These are phyloP conservation scores for Coniophora puteana DNA, from an alignment of 1,284 basidiomycete species.

Conservation along the genomic window DNA sequence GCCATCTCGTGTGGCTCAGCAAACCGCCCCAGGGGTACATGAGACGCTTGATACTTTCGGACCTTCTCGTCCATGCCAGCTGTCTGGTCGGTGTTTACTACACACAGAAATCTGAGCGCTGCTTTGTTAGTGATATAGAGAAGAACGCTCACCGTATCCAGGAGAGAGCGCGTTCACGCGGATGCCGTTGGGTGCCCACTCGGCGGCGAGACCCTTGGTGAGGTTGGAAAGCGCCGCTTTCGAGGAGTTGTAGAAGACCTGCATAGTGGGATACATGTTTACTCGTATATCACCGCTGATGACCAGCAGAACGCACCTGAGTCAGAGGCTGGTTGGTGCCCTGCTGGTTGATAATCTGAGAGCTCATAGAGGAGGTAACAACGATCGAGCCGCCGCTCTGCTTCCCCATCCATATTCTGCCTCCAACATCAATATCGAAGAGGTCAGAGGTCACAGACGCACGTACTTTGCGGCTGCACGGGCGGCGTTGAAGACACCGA, in stretches of 20 bases:
- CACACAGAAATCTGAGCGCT: slow-evolving; percentile 1
- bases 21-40: slow-evolving; percentile 40
- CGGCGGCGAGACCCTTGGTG: slow-evolving; percentile 53
- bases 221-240: slow-evolving; percentile 58
- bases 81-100: slow-evolving; percentile 37
- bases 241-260: slow-evolving; percentile 61
- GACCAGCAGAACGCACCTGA: slow-evolving; percentile 24
- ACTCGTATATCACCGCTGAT: background rate
- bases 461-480: slow-evolving; percentile 36
- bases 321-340: slow-evolving; percentile 28
- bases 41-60: slow-evolving; percentile 28
- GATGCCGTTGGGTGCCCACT: slow-evolving; percentile 52
- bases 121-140: slow-evolving; percentile 7
- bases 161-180: slow-evolving; percentile 61
- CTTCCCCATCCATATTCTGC: slow-evolving; percentile 17
- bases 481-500: slow-evolving; percentile 41
- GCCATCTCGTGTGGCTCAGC: slow-evolving; percentile 43
- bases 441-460: fast-evolving
- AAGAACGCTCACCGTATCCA: slow-evolving; percentile 43
- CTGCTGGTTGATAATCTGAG: slow-evolving; percentile 44
- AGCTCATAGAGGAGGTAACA: slow-evolving; percentile 47
- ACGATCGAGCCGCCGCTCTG: slow-evolving; percentile 35
- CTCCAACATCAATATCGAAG: fast-evolving
- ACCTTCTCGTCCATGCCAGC: slow-evolving; percentile 31
- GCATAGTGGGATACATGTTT: slow-evolving; percentile 5